These are phyloP conservation scores for Apiospora koreana DNA, from an alignment of 2,329 filamentous ascomycete species.

Conservation along the genomic window DNA sequence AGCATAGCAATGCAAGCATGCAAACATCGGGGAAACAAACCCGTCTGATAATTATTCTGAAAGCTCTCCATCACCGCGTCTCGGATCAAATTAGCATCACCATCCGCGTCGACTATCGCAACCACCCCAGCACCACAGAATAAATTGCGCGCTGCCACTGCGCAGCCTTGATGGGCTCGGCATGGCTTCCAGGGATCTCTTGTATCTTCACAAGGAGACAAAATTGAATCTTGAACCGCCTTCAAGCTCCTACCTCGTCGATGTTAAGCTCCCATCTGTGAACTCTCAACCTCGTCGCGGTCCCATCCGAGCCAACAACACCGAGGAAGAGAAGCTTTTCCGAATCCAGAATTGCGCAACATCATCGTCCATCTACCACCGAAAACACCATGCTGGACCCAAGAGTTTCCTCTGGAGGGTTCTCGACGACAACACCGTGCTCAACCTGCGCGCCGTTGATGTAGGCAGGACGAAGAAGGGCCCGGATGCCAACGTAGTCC, in stretches of 20 bases:
- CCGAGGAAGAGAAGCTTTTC: slow-evolving; percentile 74
- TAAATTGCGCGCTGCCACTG: slow-evolving; percentile 14
- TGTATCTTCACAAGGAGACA: slow-evolving; percentile 82
- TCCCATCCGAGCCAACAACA: slow-evolving; percentile 33
- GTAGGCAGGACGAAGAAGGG: slow-evolving; percentile 68
- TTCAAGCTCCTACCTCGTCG: slow-evolving; percentile 68
- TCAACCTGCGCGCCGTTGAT: slow-evolving; percentile 84
- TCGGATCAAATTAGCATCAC: not conserved
- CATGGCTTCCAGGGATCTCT: slow-evolving; percentile 65
- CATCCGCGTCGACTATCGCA: not conserved
- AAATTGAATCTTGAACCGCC: slow-evolving; percentile 78
- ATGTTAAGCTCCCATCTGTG: slow-evolving; percentile 65
- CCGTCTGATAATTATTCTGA: not conserved
- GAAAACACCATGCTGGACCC: slow-evolving; percentile 73
- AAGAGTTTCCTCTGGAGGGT: slow-evolving; percentile 91
- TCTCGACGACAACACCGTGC: slow-evolving; percentile 73
- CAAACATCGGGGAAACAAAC: slow-evolving; percentile 1
- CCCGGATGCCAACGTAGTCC: slow-evolving; percentile 70
- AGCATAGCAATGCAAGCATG: not conserved
- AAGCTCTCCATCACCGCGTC: slow-evolving; percentile 3
- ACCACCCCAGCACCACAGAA: not conserved
- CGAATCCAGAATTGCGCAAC: slow-evolving; percentile 72
- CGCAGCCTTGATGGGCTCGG: slow-evolving; percentile 59
- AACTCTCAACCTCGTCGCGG: slow-evolving; percentile 44
- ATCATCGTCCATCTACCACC: slow-evolving; percentile 82